Evolutionary conservation across 495 filamentous ascomycete genomes (phyloP), one percentile per base, ranked within the genome.

Genomic region (Lasiosphaeria hispida): DNA sequence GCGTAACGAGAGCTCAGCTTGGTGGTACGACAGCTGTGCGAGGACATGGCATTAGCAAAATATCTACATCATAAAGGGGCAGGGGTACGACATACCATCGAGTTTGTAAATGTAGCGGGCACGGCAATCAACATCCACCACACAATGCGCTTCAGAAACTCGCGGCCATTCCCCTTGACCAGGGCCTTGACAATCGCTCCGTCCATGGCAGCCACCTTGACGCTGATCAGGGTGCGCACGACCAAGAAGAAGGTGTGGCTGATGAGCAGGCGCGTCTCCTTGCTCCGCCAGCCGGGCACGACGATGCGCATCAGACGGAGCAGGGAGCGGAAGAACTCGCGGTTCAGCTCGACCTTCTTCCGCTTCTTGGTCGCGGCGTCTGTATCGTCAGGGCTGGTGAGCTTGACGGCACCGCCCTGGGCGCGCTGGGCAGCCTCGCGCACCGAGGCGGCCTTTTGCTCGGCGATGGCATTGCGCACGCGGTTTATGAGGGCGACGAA

Each of bases 61-160:
- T 23, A 15, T 14, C 19, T 39, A 14, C 37, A 1, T 13, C 13
- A 18, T 15, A 39, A 1, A 11, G 17, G 5, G 10, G 38, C n/a
- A 52, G 44, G 7, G 8, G 75, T 34, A 10, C 23, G 23, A 14
- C 87, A 69, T 70, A 95, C 89, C 95, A 97, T 97, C 1, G 94
- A 97, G 73, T 98, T 98, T 19, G 94, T 98, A 63, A 97, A 98
- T 0, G 95, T 97, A 14, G 94, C 95, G 4, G 94, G 94, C n/a
- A 98, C 80, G 42, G 94, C 92, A 63, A 98, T 93, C 61, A 91
- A 73, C 94, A 98, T 98, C 94, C 94, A 98, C 92, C 93, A 97
- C 4, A 95, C 84, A 61, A 98, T 83, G 9, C 91, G 87, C 45
- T 84, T 83, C 64, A 97, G 76, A 63, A 98, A 98, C 53, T 96